A percentile compares a stretch with the other conserved stretches of the same genome.
These are phyloP conservation scores for Trametes cinnabarina DNA, from an alignment of 768 basidiomycete genomes.

Conservation along the genomic window DNA sequence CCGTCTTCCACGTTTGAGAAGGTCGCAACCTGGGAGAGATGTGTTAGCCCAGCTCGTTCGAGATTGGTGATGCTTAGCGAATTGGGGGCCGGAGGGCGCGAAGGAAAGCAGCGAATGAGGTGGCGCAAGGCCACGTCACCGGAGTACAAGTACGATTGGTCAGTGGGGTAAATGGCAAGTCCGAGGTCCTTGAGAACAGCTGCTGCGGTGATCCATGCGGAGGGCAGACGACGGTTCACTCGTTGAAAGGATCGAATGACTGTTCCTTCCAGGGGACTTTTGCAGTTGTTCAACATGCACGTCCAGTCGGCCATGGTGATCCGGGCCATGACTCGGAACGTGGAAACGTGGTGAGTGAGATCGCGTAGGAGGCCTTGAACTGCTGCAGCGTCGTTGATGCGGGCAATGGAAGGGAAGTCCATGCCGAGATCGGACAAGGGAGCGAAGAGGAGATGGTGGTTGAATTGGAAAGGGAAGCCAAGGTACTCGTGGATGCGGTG, in stretches of 20 bases:
- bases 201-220: no score
- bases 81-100: neutral
- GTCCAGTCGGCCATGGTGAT: neutral
- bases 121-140: no score
- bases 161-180: no score
- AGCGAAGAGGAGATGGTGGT: neutral
- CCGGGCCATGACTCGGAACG: neutral
- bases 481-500: neutral
- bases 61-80: neutral
- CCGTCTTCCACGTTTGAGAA: neutral
- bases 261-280: neutral
- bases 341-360: neutral
- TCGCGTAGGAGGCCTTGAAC: neutral
- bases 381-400: neutral
- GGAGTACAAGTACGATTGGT: no score
- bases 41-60: neutral
- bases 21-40: neutral
- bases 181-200: no score
- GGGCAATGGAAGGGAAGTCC: neutral
- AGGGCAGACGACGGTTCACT: no score
- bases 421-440: neutral
- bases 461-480: neutral
- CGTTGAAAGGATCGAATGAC: no score
- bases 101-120: no score
- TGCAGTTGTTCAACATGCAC: neutral